Evolutionary conservation across 352 stramenopile genomes (phyloP), one percentile per base, ranked within the genome.

Genomic region (Globisporangium barbulae): DNA sequence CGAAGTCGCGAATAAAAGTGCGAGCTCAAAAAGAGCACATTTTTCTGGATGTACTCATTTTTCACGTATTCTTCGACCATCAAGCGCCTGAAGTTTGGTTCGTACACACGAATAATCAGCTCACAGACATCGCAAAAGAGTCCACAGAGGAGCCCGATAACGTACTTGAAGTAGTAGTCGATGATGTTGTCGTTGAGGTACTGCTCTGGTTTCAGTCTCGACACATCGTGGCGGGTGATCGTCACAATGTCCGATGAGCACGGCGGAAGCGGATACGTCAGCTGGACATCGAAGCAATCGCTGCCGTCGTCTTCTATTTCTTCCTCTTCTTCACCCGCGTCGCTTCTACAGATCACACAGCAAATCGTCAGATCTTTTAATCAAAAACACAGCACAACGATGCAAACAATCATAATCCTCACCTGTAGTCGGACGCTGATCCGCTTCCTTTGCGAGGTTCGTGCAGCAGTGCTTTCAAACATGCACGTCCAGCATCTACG

Each of bases 121-220:
- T 22, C 7, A 31, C 55, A 10, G 30, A 37, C 15, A 35, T 22
- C n/a, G 4, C 33, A 59, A 44, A 10, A 17, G n/a, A n/a, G 12
- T 33, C 47, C n/a, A 3, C 22, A 54, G 12, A 37, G 22, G 37
- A 22, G 5, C 5, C 15, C 9, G 21, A n/a, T n/a, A 10, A 64
- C 80, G 49, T 79, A 93, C 89, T 96, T 97, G 68, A 97, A 86
- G 52, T 94, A 95, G 61, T 96, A 96, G 63, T 97, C 89, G 65
- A 97, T 91, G 53, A 97, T 85, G 69, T 92, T 97, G 73, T 97
- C 90, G 69, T 97, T 97, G 53, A 97, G 71, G 64, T 97, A 97
- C 48, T 91, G 85, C 7, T 68, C 74, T 12, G 86, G 84, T 44
- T 84, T 76, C 21, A 93, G 57, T 3, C 84, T 69, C 13, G 60